These are phyloP conservation scores for Peltaster fructicola DNA, from an alignment of 2,329 filamentous ascomycete genomes.

Conservation along the genomic window DNA sequence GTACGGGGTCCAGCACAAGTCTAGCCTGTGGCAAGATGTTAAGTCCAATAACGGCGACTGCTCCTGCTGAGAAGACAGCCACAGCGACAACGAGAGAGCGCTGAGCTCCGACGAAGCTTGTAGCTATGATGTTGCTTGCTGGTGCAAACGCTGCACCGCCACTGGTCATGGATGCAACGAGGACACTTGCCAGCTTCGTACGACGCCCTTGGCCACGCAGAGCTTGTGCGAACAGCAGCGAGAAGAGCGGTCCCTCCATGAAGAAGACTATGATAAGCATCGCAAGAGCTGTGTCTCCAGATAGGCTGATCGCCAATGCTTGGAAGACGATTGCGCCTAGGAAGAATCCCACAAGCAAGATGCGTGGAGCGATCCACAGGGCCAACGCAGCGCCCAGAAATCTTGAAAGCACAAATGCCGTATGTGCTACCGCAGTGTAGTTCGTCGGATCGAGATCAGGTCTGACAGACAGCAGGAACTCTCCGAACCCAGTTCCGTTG, in stretches of 20 bases:
- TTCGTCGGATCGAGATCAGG: constrained; percentile 22
- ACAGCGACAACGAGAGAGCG: constrained; percentile 37
- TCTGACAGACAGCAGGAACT: constrained; percentile 25
- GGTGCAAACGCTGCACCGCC: constrained; percentile 39
- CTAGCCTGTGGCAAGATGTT: constrained; percentile 30
- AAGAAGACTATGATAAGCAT: constrained; percentile 37
- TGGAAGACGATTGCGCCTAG: constrained; percentile 35
- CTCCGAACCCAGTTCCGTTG: constrained; percentile 29
- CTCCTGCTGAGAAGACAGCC: constrained; percentile 32
- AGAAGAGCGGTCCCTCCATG: constrained; percentile 43
- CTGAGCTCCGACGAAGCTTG: constrained; percentile 22
- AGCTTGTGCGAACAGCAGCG: constrained; percentile 39
- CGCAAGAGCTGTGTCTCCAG: constrained; percentile 26
- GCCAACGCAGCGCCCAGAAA: constrained; percentile 37
- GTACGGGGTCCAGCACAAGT: constrained; percentile 28
- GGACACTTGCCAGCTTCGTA: constrained; percentile 37
- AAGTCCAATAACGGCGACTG: constrained; percentile 37
- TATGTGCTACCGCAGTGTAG: constrained; percentile 37
- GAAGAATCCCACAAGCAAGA: constrained; percentile 37
- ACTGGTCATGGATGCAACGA: constrained; percentile 36
- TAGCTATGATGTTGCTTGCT: constrained; percentile 30
- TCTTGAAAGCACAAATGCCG: constrained; percentile 39
- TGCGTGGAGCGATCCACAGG: constrained; percentile 39
- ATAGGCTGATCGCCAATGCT: constrained; percentile 32
- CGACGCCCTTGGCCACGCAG: constrained; percentile 40